Percentiles rank a stretch among this genome's conserved stretches.
Conservation (phyloP, 768 basidiomycete species). For the Leccinum incarnatum region DNA sequence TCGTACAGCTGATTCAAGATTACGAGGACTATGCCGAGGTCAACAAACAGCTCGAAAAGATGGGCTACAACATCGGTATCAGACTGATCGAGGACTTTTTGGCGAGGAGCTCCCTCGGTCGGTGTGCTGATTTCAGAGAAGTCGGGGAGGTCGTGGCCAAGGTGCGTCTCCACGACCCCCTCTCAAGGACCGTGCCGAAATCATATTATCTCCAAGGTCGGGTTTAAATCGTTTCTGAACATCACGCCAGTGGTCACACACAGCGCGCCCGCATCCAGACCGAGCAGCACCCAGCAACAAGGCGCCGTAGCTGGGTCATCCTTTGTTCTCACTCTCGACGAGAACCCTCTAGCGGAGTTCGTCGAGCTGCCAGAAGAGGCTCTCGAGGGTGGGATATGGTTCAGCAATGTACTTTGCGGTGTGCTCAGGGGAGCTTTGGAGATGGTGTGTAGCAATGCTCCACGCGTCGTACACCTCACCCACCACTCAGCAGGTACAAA, state of each 20-base stretch:
- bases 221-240: conserved; percentile 97
- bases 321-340: conserved; percentile 87
- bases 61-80: conserved; percentile 98
- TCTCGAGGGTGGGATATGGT: conserved; percentile 92
- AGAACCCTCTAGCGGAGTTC: conserved; percentile 96
- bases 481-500: conserved; percentile 68
- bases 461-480: conserved; percentile 13
- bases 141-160: conserved; percentile 95
- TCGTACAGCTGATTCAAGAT: conserved; percentile 97
- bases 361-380: conserved; percentile 95
- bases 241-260: conserved; percentile 83
- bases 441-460: conserved; percentile 63
- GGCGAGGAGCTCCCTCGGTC: conserved; percentile 86
- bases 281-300: conserved; percentile 41
- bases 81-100: conserved; percentile 96
- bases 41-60: conserved; percentile 96
- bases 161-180: conserved; percentile 42
- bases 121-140: conserved; percentile 91
- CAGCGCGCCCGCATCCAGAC: conserved; percentile 50
- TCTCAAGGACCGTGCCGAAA: not conserved
- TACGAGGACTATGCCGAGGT: conserved; percentile 97
- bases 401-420: conserved; percentile 94
- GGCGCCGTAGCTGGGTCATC: conserved; percentile 47
- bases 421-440: conserved; percentile 91
- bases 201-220: conserved; percentile 57